phyloP scores from a whole-genome alignment of 2,329 filamentous ascomycete genomes.

The Phaeosphaeriaceae sp. region DNA sequence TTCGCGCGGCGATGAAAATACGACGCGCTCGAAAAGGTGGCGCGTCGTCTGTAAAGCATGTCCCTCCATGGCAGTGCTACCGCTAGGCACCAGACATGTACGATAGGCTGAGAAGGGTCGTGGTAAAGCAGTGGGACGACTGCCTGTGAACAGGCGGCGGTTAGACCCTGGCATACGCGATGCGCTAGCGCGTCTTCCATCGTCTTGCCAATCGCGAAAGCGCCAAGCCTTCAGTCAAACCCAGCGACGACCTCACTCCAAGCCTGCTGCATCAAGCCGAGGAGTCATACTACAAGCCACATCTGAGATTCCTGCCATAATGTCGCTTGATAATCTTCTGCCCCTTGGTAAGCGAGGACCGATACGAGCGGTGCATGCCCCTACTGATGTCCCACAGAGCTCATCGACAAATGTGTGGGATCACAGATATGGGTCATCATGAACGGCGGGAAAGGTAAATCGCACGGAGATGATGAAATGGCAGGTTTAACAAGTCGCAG shows the following conservation, averaged over 20 bases:
- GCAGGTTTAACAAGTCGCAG: conserved; percentile 56
- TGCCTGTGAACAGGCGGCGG: conserved; percentile 26
- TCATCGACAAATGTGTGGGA: conserved; percentile 98
- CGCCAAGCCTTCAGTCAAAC: conserved; percentile 31
- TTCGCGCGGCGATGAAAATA: conserved; percentile 19
- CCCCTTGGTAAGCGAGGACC: conserved; percentile 33
- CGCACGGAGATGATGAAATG: background rate
- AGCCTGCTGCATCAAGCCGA: background rate
- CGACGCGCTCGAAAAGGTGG: conserved; percentile 33
- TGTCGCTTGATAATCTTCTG: conserved; percentile 40
- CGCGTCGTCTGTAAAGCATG: conserved; percentile 42
- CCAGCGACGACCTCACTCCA: conserved; percentile 8
- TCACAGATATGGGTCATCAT: conserved; percentile 99
- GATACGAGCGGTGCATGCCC: background rate
- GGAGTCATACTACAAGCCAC: background rate
- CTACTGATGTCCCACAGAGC: conserved; percentile 65
- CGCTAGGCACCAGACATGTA: conserved; percentile 35
- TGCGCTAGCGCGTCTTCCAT: conserved; percentile 25
- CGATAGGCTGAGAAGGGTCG: conserved; percentile 8
- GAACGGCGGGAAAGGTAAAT: conserved; percentile 95
- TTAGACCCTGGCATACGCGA: conserved; percentile 14
- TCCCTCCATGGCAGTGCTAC: conserved; percentile 45
- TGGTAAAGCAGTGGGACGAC: conserved; percentile 13
- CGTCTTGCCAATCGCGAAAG: background rate
- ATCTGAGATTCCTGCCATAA: conserved; percentile 12